These are phyloP conservation scores for Aegilops tauschii DNA, from an alignment of 176 grass and related monocot genomes.

Conservation along the genomic window DNA sequence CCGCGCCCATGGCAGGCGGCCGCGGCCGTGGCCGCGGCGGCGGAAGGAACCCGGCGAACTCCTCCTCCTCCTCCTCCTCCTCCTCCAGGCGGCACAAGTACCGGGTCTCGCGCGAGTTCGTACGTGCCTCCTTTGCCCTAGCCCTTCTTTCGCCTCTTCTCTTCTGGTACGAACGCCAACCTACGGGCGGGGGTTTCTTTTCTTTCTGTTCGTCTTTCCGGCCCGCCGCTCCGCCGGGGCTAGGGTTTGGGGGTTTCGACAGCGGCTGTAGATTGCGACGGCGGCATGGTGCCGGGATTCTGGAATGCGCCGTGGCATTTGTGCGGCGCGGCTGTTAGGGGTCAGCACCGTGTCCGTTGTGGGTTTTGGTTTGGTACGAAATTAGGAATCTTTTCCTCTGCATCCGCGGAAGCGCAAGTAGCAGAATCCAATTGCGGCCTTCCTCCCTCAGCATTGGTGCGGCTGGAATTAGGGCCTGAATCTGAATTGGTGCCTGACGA, in stretches of 20 bases:
- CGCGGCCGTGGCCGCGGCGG: neutral
- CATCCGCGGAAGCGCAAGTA: too few relatives aligned
- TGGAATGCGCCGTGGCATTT: too few relatives aligned
- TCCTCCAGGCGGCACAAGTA: neutral
- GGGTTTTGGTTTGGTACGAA: too few relatives aligned
- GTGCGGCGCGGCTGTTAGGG: neutral
- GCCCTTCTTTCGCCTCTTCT: neutral
- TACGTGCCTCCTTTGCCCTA: neutral
- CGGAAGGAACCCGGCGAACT: neutral
- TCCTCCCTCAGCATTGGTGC: too few relatives aligned
- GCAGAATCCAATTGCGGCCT: too few relatives aligned
- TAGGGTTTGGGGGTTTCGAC: neutral
- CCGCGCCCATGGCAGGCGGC: slow-evolving; percentile 19
- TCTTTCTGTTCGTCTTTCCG: neutral
- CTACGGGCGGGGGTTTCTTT: neutral
- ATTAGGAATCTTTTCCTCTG: too few relatives aligned
- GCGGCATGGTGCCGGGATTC: rapidly evolving
- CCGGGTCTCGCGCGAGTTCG: neutral
- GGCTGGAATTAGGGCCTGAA: too few relatives aligned
- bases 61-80: neutral
- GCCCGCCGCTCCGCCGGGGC: neutral
- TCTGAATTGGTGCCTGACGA: too few relatives aligned
- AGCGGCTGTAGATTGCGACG: neutral
- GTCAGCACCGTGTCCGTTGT: neutral
- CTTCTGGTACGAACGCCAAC: neutral